Evolutionary conservation across 495 filamentous ascomycete genomes (phyloP), one percentile per base, ranked within the genome.

Genomic region (Aspergillus nidulans): DNA sequence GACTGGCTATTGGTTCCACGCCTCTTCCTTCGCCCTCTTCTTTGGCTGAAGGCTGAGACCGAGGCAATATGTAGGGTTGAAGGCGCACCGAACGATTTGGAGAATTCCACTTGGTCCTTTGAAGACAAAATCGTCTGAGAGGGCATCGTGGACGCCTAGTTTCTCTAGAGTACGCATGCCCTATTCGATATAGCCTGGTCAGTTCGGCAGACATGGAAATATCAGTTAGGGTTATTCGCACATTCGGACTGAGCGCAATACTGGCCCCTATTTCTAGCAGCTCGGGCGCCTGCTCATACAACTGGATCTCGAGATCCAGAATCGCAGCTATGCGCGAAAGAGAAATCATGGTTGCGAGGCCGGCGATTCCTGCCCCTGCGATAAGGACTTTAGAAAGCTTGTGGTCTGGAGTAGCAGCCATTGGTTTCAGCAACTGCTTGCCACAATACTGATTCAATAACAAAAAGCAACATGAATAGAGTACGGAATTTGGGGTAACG

Each of bases 181-280:
- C 68, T 71, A 43, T n/a, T 48, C n/a, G 15, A 32, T 16, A 21
- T 16, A n/a, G 34, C n/a, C n/a, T n/a, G 10, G 0, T 60, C 45
- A 45, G 58, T 39, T 24, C 6, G 30, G 10, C 2, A 1, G 18
- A n/a, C n/a, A 21, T 52, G 16, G 5, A 34, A 49, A 18, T 8
- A 10, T 10, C 2, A 26, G 21, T n/a, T 2, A 12, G 38, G 18
- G 7, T 21, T 13, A 8, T 6, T 21, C 57, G 32, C 60, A 69
- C 77, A 70, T 79, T 79, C 18, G 75, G 75, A 41, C 77, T 75
- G 7, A 81, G 63, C 7, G 77, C 75, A 53, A 79, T 78, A 24
- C 73, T 76, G 0, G 74, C 77, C 8, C 75, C 75, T 36, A 80
- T 78, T 48, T 80, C 76, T 28, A 59, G 56, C 6, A 78, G 67